These are phyloP conservation scores for Fusarium subglutinans DNA, from an alignment of 2,329 filamentous ascomycete genomes.

Conservation along the genomic window DNA sequence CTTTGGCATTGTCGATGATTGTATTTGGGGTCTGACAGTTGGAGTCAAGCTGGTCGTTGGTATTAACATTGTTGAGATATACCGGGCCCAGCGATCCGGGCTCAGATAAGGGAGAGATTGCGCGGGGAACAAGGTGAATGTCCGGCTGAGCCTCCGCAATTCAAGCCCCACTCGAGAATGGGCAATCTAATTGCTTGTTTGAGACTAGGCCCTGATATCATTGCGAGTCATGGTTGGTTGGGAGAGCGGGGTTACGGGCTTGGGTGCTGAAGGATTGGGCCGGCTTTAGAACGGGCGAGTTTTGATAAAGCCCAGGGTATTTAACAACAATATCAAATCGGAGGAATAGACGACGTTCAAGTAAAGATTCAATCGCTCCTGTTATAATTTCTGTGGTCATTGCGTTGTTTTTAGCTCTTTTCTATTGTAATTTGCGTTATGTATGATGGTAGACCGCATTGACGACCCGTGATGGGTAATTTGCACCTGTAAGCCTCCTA, in stretches of 20 bases:
- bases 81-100: neutral
- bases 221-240: neutral
- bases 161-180: conserved; percentile 19
- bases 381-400: fast-evolving
- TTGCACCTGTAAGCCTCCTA: fast-evolving
- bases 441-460: fast-evolving
- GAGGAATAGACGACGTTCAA: too few species aligned
- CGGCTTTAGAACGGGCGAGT: neutral
- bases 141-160: neutral
- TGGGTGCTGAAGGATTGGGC: neutral
- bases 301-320: neutral
- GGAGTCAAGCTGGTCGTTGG: neutral
- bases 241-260: neutral
- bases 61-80: neutral
- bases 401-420: neutral
- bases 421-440: fast-evolving
- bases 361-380: fast-evolving
- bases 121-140: conserved; percentile 21
- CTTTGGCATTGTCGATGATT: neutral
- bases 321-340: fast-evolving
- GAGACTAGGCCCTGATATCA: neutral
- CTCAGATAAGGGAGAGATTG: neutral
- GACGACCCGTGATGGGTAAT: fast-evolving
- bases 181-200: conserved; percentile 38
- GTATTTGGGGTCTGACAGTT: too few species aligned